These are phyloP conservation scores for Cutaneotrichosporon mucoides DNA, from an alignment of 1,284 basidiomycete genomes.

Conservation along the genomic window DNA sequence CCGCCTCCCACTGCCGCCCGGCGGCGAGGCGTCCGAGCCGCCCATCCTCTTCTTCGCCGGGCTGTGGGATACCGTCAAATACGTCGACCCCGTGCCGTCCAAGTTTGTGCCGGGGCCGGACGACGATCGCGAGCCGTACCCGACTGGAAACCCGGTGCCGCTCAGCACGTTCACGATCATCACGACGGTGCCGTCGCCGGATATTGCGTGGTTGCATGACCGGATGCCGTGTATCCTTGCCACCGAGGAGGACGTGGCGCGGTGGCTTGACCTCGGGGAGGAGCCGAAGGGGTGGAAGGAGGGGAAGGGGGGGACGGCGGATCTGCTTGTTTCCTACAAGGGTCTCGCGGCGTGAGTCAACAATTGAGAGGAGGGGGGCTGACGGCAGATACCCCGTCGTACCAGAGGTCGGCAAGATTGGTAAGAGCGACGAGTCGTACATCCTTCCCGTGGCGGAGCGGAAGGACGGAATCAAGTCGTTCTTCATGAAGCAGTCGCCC, in stretches of 20 bases:
- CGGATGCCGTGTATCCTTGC: constrained; percentile 86
- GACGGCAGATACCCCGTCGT: constrained; percentile 73
- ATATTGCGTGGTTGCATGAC: constrained; percentile 77
- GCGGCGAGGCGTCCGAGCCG: constrained; percentile 52
- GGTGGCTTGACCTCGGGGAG: constrained; percentile 75
- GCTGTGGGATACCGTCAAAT: constrained; percentile 69
- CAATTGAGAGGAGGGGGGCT: background rate
- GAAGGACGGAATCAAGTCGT: constrained; percentile 81
- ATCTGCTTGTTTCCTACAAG: constrained; percentile 64
- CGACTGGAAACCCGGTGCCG: constrained; percentile 56
- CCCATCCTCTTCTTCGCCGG: constrained; percentile 81
- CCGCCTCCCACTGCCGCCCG: constrained; percentile 52
- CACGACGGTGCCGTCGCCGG: constrained; percentile 68
- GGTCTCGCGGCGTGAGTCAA: constrained; percentile 69
- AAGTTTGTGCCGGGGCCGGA: constrained; percentile 22
- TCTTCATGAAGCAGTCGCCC: constrained; percentile 67
- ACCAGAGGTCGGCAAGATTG: constrained; percentile 85
- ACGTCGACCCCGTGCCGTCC: constrained; percentile 42
- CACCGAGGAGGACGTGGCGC: constrained; percentile 57
- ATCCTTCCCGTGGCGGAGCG: constrained; percentile 72
- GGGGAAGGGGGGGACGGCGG: constrained; percentile 51
- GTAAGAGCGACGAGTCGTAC: constrained; percentile 73
- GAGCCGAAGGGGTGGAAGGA: constrained; percentile 58
- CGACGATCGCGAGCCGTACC: constrained; percentile 36
- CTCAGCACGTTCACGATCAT: constrained; percentile 85